phyloP scores from a whole-genome alignment of 441 rosid genomes.

The Syzygium syzygioides region DNA sequence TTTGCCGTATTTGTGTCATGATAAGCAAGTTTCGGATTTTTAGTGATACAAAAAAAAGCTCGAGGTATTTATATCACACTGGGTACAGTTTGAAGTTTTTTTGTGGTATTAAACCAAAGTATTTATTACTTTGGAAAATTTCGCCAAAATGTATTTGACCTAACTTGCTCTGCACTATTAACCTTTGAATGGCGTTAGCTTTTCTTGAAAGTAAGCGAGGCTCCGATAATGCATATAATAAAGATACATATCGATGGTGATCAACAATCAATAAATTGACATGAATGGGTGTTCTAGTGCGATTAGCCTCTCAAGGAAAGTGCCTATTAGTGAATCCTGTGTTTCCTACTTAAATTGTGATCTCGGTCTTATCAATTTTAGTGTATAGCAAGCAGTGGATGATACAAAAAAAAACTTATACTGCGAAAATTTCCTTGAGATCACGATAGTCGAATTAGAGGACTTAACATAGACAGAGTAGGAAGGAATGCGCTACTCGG shows the following conservation, averaged over 20 bases:
- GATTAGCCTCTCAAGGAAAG: background rate
- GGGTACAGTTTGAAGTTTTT: too few relatives aligned
- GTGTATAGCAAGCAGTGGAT: fast-evolving
- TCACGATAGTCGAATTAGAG: background rate
- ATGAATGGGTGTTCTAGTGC: fast-evolving
- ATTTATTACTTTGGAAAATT: background rate
- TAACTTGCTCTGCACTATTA: background rate
- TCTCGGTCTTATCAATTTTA: background rate
- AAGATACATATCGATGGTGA: background rate
- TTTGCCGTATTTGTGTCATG: too few relatives aligned
- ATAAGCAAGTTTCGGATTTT: too few relatives aligned
- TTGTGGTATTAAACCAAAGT: background rate
- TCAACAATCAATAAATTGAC: background rate
- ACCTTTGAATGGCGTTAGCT: background rate
- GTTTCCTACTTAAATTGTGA: fast-evolving
- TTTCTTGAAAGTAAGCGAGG: background rate
- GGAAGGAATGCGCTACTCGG: fast-evolving
- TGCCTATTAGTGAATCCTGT: background rate
- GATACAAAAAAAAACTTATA: background rate
- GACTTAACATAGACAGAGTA: background rate
- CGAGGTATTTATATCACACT: too few relatives aligned
- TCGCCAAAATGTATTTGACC: background rate
- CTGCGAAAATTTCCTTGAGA: background rate
- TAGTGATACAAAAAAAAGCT: too few relatives aligned
- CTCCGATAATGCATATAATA: background rate